phyloP scores from a whole-genome alignment of 805 yeast species.

The Candida dajiaensis region DNA sequence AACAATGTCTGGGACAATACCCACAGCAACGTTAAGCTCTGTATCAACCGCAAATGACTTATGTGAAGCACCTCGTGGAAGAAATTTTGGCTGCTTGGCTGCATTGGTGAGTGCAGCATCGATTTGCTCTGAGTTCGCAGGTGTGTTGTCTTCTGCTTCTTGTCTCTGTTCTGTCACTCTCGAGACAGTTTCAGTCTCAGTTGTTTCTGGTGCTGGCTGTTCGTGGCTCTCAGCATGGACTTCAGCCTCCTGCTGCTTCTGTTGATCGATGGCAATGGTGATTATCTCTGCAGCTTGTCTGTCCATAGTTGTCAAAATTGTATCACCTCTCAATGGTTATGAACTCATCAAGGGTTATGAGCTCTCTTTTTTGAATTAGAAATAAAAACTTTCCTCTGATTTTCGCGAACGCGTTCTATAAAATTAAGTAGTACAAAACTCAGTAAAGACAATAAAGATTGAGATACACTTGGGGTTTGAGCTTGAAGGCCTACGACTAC shows the following conservation, averaged over 20 bases:
- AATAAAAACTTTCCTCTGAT: not conserved
- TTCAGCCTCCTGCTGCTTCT: slow-evolving; percentile 40
- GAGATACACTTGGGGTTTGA: too few relatives aligned
- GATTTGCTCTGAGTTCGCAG: not conserved
- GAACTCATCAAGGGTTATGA: not conserved
- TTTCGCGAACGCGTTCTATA: not conserved
- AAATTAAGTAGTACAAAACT: too few relatives aligned
- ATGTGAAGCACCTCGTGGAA: slow-evolving; percentile 6
- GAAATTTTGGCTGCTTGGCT: not conserved
- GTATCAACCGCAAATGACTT: slow-evolving; percentile 20
- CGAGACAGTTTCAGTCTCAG: not conserved
- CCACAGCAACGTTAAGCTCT: slow-evolving; percentile 19
- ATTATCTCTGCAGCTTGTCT: slow-evolving; percentile 20
- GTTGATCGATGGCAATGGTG: slow-evolving; percentile 24
- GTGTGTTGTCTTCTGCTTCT: not conserved
- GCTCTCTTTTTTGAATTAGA: too few relatives aligned
- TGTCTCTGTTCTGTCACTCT: not conserved
- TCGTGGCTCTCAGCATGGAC: slow-evolving; percentile 39
- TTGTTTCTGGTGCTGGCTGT: slow-evolving; percentile 2
- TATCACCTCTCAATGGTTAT: not conserved
- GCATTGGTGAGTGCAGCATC: not conserved
- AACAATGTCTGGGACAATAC: slow-evolving; percentile 16
- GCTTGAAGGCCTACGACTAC: too few relatives aligned
- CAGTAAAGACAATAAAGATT: too few relatives aligned
- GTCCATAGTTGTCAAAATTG: slow-evolving; percentile 3